phyloP scores from a whole-genome alignment of 257 asterid genomes.

The Cinchona pubescens region DNA sequence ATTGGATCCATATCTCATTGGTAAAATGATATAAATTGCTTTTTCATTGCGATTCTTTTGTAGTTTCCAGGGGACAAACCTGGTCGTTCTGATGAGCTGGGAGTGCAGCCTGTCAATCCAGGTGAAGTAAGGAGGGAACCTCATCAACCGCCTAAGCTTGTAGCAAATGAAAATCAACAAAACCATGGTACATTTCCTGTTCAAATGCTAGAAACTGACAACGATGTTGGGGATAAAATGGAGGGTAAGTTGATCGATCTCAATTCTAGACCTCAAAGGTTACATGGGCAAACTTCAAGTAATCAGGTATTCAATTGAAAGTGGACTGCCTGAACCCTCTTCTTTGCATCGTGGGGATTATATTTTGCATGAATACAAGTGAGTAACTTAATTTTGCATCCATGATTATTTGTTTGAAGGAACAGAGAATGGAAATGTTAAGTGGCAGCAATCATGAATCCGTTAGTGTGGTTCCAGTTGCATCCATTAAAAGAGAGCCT shows the following conservation, averaged over 20 bases:
- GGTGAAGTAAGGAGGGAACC: conserved; percentile 44
- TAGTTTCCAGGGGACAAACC: conserved; percentile 86
- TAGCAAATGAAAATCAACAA: conserved; percentile 36
- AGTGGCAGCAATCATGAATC: conserved; percentile 51
- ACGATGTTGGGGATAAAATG: conserved; percentile 31
- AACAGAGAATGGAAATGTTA: conserved; percentile 32
- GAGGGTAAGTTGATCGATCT: conserved; percentile 73
- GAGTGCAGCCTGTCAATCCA: conserved; percentile 38
- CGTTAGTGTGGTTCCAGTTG: conserved; percentile 57
- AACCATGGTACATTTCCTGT: conserved; percentile 35
- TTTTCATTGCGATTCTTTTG: conserved; percentile 26
- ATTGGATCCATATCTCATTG: neutral
- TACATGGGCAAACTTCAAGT: conserved; percentile 48
- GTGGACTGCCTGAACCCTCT: neutral
- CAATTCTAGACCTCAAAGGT: conserved; percentile 71
- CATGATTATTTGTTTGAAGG: conserved; percentile 15
- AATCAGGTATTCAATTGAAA: conserved; percentile 47
- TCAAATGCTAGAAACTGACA: conserved; percentile 27
- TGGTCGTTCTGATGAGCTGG: conserved; percentile 43
- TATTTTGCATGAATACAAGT: neutral
- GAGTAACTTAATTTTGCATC: neutral
- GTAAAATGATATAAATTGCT: conserved; percentile 9
- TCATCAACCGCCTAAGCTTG: conserved; percentile 22
- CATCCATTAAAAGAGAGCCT: conserved; percentile 49
- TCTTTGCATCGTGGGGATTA: neutral